Percentiles rank a stretch among this genome's conserved stretches.
These are phyloP conservation scores for Juncus effusus DNA, from an alignment of 176 grass and related monocot genomes.

Conservation along the genomic window DNA sequence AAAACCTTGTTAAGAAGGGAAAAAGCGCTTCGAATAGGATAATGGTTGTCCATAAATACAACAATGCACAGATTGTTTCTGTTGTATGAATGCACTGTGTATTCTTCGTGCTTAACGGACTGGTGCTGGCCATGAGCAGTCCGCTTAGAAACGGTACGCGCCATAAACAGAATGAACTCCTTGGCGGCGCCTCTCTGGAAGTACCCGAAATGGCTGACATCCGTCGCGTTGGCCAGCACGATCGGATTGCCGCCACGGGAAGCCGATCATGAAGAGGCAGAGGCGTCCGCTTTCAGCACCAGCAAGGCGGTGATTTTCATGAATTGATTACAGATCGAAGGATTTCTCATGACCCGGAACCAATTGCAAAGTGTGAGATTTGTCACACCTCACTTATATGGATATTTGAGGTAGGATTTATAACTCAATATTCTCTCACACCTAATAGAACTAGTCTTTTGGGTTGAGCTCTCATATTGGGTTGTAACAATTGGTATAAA, in stretches of 20 bases:
- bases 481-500: too few species aligned
- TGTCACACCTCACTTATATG: too few species aligned
- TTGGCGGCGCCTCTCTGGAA: slow-evolving; percentile 46
- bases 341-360: too few species aligned
- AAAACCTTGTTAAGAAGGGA: slow-evolving; percentile 67
- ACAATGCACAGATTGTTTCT: slow-evolving; percentile 54
- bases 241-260: slow-evolving; percentile 25
- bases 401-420: too few species aligned
- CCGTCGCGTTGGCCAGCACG: slow-evolving; percentile 55
- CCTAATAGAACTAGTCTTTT: too few species aligned
- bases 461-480: too few species aligned
- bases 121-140: slow-evolving; percentile 41
- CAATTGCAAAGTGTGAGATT: too few species aligned
- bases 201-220: slow-evolving; percentile 60
- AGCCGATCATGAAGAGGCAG: slow-evolving; percentile 9
- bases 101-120: slow-evolving; percentile 58
- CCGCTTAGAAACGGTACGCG: slow-evolving; percentile 58
- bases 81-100: slow-evolving; percentile 71
- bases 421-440: too few species aligned
- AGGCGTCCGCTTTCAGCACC: slow-evolving; percentile 33
- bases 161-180: slow-evolving; percentile 72
- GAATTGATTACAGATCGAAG: not conserved
- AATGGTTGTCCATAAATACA: slow-evolving; percentile 83
- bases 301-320: slow-evolving; percentile 78
- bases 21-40: slow-evolving; percentile 78